Base-by-base conservation (phyloP, 768 basidiomycete genomes). In the Mycena maculata region DNA sequence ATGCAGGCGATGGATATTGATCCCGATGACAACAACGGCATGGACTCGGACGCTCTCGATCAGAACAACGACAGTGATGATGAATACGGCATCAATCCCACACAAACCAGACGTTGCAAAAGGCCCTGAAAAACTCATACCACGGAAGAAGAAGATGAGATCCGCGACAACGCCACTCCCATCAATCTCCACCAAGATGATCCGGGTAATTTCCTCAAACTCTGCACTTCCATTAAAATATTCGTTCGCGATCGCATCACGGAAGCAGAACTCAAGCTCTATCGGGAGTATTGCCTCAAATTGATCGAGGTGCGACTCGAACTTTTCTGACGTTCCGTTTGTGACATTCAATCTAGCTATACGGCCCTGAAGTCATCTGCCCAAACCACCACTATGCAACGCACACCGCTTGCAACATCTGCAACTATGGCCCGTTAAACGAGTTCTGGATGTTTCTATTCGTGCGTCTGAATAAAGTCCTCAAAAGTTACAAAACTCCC, bases 311-410 rank as follows among this genome's bases (percentile, higher is more conserved):
- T 75, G 48, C 4, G 71, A n/a, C n/a, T n/a, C n/a, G n/a, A n/a
- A n/a, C n/a, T n/a, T 22, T 45, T 3, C 23, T 45, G 16, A 22
- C 9, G 8, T 36, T 13, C 13, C 33, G 8, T 36, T 6, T 36
- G 8, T 36, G 33, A 36, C 33, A 36, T 36, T 13, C 33, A 7
- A 6, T 36, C 13, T 63, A 81, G 79, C 59, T 80, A 1, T 80
- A 81, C 52, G 77, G 80, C 0, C 64, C 69, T 0, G 67, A 59
- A 0, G 68, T 73, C 3, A 75, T 83, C 9, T 69, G 71, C 23
- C 82, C 78, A 4, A 83, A 82, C 62, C 77, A 80, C 47, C 82
- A 83, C 57, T 82, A 77, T 31, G 70, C 73, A 0, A 78, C 73
- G 1, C 82, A 83, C 44, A 72, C 77, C 0, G 39, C 71, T 0